Evolutionary conservation across 2,329 filamentous ascomycete species (phyloP), one percentile per base, ranked within the genome.

Genomic region (Pseudogymnoascus sp.): DNA sequence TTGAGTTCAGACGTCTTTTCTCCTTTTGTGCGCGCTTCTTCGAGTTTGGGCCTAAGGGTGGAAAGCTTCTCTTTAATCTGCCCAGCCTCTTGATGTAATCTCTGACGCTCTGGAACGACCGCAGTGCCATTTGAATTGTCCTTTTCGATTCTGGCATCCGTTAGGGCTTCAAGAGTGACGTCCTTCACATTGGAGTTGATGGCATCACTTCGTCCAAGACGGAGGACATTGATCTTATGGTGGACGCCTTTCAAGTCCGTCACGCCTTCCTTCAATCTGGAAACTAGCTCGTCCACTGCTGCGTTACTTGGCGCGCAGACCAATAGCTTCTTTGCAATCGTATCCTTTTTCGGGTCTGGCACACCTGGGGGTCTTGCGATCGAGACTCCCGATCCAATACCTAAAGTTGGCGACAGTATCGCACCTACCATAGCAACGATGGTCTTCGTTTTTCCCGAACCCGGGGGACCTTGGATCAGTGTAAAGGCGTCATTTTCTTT

Each of bases 241-340:
- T 80, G 79, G 28, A 86, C 82, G 1, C 95, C 93, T 47, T 83
- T 84, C 64, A 84, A 81, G 0, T 91, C 93, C 71, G 87, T 93
- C 62, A 99, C 83, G 4, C 95, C 95, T 62, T 85, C 80, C 76
- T 96, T 97, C 71, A 99, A 83, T 78, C 95, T 88, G 74, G 97
- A 87, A 17, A 99, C 95, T 66, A 99, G 75, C 75, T 99, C 95
- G 74, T 99, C 95, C 5, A 99, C 95, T 33, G 95, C 95, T 6
- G 95, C 95, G 75, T 99, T 99, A 81, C 93, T 97, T 13, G 95
- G 95, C n/a, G 95, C 95, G 72, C 95, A 99, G 23, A 99, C 91
- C 26, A 99, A 83, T 26, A 99, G 81, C 75, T 97, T 99, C 77
- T 96, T 97, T 1, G 84, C 21, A 61, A 61, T 79, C 65, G 67